A percentile compares a stretch with the other conserved stretches of the same genome.
phyloP scores from a whole-genome alignment of 2,329 filamentous ascomycete genomes.

The Pestalotiopsis sp. region DNA sequence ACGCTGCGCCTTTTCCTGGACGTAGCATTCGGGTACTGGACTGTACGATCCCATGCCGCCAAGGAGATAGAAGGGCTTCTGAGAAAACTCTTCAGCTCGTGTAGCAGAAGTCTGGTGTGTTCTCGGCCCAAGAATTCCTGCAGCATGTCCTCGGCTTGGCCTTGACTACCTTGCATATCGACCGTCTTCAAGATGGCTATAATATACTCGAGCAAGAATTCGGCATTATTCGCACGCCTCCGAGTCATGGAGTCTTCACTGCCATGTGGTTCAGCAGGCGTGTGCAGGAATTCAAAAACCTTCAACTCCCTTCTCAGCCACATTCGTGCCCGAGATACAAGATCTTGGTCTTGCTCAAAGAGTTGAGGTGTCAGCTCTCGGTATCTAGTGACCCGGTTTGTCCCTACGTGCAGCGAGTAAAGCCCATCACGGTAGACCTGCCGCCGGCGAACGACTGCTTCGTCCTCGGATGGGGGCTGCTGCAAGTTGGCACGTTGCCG shows the following conservation, averaged over 20 bases:
- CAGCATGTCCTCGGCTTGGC: constrained; percentile 77
- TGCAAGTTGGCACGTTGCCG: constrained; percentile 15
- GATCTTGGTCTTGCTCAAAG: constrained; percentile 63
- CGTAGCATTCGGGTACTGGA: constrained; percentile 61
- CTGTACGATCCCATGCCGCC: constrained; percentile 76
- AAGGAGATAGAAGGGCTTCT: constrained; percentile 74
- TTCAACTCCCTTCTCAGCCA: constrained; percentile 84
- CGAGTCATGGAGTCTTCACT: constrained; percentile 24
- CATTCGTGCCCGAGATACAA: constrained; percentile 74
- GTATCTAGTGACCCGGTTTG: constrained; percentile 76
- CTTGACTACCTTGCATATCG: constrained; percentile 76
- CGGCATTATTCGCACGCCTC: constrained; percentile 66
- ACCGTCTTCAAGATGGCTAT: constrained; percentile 80
- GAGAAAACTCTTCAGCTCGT: constrained; percentile 82
- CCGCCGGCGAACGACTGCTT: constrained; percentile 59
- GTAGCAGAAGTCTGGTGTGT: constrained; percentile 74
- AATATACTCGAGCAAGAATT: constrained; percentile 85
- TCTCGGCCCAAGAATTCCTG: constrained; percentile 75
- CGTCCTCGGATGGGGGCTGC: constrained; percentile 26
- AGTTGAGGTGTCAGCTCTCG: constrained; percentile 68
- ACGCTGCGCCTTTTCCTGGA: constrained; percentile 14
- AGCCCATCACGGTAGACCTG: constrained; percentile 71
- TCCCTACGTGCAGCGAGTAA: constrained; percentile 80
- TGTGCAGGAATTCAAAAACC: constrained; percentile 73
- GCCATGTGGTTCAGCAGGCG: constrained; percentile 21